Base-by-base conservation (phyloP, 306 rosid genomes). In the Rosa lucieae region DNA sequence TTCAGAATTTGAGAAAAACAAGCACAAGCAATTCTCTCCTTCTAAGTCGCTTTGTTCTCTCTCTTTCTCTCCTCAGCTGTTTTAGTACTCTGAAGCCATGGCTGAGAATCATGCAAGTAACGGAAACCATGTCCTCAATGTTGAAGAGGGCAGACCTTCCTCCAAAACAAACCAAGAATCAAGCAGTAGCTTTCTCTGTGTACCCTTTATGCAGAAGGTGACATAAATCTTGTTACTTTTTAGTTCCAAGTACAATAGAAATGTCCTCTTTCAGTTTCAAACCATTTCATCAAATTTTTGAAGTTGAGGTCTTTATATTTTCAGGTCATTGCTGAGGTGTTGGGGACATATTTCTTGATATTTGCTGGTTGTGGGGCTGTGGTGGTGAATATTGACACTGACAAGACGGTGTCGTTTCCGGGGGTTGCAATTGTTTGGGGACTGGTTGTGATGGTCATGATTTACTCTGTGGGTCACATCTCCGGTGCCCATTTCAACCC, bases 401-500 rank as follows among this genome's bases (percentile, higher is more conserved):
- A 82, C 5, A 70, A 86, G 47, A 75, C 83, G 8, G 84, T 91
- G n/a, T 89, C 93, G 21, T 72, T 76, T 70, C 96, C 96, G 0
- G 99, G 99, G 72, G 75, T 91, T 10, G 17, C 93, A 9, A 86
- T 90, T 23, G 78, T 46, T 46, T 95, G 99, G 98, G 99, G 99
- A 2, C 74, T 95, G 10, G 86, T 47, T 43, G 92, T 91, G 48
- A 70, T 80, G 82, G 97, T 93, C 0, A 61, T 91, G 80, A 67
- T 91, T 67, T 95, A 92, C 81, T 82, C 97, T 6, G 82, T 95
- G 29, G 97, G 97, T 11, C 99, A 95, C 5, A 88, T 95, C 70
- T 94, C 97, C 5, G 97, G 99, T 48, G 97, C 92, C 29, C 97
- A 95, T 83, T 88, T 95, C 61, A 93, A 93, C 37, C 99, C 98